Evolutionary conservation across 169 alveolate species (phyloP), one percentile per base, ranked within the genome.

Genomic region (Eimeria maxima): DNA sequence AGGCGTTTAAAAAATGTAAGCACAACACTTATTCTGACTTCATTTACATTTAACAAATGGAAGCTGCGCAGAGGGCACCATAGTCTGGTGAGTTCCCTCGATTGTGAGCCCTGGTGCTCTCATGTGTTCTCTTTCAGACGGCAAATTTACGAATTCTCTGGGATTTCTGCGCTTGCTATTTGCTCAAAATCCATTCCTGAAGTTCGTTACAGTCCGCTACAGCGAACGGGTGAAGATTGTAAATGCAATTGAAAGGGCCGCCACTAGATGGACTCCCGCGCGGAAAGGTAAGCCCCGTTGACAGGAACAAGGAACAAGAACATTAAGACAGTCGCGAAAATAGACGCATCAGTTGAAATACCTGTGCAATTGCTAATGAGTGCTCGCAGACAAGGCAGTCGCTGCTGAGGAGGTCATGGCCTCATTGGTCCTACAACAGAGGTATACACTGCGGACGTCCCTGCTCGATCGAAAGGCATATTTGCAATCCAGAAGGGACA

Each of bases 391-490:
- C 65, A 86, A 86, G 93, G 93, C 93, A 42, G 80, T 86, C 45
- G 93, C 93, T 16, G 93, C 93, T 14, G 93, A 86, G 24, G 63
- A 86, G 71, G 81, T 63, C 47, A 86, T 86, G 93, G 93, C 80
- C 3, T 60, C 93, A 50, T 33, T 60, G 42, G 93, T 71, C 8
- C 50, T 86, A 22, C 47, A 22, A 20, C 38, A 86, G 24, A 22
- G 22, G 4, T 86, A 86, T 65, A 60, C 65, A 3, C 24, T 86
- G 55, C 29, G 53, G 63, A 22, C 24, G 42, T 60, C 76, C 22
- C 63, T 86, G 47, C 6, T 42, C 27, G 27, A 86, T 29, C 76
- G 93, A 47, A 63, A 10, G n/a, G 53, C 20, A 5, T 86, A 86
- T 71, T n/a, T 6, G 20, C 65, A 63, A 13, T 0, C n/a, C 42